phyloP scores from a whole-genome alignment of 768 basidiomycete species.

The Kwoniella dejecticola region DNA sequence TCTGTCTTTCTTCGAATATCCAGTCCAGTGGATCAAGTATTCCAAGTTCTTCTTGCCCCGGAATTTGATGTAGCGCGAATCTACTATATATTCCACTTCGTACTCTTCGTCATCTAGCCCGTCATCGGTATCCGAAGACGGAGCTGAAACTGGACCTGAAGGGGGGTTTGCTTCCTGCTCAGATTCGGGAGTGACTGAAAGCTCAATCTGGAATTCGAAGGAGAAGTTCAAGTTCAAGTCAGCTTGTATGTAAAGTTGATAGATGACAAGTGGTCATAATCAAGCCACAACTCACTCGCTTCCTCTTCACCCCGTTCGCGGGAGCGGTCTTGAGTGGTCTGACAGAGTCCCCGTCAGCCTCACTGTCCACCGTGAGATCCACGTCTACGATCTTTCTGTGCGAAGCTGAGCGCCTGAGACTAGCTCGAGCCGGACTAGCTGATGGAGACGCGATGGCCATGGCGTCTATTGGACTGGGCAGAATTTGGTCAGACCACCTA shows the following conservation, averaged over 20 bases:
- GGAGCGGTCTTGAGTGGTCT: background rate
- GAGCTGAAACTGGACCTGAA: background rate
- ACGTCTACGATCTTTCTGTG: constrained; percentile 36
- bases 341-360: constrained; percentile 19
- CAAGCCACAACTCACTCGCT: constrained; percentile 21
- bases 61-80: constrained; percentile 32
- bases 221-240: background rate
- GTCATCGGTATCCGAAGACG: constrained; percentile 18
- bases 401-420: constrained; percentile 26
- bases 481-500: too few relatives aligned
- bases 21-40: constrained; percentile 40
- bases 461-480: background rate
- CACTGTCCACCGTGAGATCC: constrained; percentile 33
- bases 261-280: background rate
- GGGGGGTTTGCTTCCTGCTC: too few relatives aligned
- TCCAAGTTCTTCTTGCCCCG: constrained; percentile 26
- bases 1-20: constrained; percentile 34
- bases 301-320: constrained; percentile 17
- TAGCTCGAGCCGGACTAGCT: constrained; percentile 17
- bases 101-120: constrained; percentile 40
- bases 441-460: constrained; percentile 12
- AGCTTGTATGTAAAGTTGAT: background rate
- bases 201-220: background rate
- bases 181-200: constrained; percentile 6
- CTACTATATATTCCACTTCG: constrained; percentile 43